Evolutionary conservation across 2,329 filamentous ascomycete genomes (phyloP), one percentile per base, ranked within the genome.

Genomic region (Aspergillus fructus): DNA sequence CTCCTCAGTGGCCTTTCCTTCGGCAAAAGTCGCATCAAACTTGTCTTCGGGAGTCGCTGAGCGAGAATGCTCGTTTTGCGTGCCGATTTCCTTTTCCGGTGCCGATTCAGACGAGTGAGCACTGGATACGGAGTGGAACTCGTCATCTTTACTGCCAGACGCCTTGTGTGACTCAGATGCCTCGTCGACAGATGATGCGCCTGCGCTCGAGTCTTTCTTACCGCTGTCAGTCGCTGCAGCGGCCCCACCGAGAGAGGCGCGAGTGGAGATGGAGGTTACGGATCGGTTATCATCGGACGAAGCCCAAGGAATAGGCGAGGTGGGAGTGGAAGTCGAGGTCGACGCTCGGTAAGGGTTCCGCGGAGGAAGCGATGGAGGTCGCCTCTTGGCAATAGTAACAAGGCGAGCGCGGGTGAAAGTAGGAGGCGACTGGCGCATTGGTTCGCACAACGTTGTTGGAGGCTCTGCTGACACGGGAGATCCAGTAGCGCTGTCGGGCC

Each of bases 321-420:
- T 59, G 3, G 55, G 71, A 52, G 49, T 66, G 46, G 60, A 68
- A 41, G 59, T 59, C 55, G 55, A 68, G 58, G 24, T 60, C 54
- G 60, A 66, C 59, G 56, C 61, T 52, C 72, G 72, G 9, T 68
- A 64, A 15, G 91, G 89, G 68, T 89, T 96, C 48, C 92, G 82
- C 3, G 85, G 82, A 1, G 93, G 93, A 12, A 96, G 82, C 8
- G 89, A 86, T 1, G 93, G 92, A 1, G 91, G 67, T 1, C 87
- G 75, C 37, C 91, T 84, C 76, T 93, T 96, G 12, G 90, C 86
- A 58, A 97, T 96, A 46, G 86, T 92, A 27, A 97, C 90, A 50
- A 97, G 79, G 50, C 89, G 88, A 23, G 91, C 90, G 68, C 90
- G 89, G 40, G 86, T 88, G 56, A 92, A 85, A 55, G 86, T 82